These are phyloP conservation scores for Suillus brevipes DNA, from an alignment of 768 basidiomycete genomes.

Conservation along the genomic window DNA sequence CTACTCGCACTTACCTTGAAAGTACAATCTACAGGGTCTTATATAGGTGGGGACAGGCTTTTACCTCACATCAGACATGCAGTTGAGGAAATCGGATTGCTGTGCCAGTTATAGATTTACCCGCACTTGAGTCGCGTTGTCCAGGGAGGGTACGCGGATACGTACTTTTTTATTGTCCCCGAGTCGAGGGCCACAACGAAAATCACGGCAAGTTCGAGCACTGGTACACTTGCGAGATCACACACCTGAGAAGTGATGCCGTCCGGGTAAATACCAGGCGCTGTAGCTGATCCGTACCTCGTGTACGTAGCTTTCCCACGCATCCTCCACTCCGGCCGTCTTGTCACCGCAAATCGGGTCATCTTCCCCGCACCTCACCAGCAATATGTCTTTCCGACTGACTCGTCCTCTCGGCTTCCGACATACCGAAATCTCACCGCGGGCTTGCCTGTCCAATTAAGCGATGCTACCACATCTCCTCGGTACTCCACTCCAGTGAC, in stretches of 20 bases:
- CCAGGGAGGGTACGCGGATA: conserved; percentile 16
- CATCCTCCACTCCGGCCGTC: not conserved
- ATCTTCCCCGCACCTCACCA: conserved; percentile 6
- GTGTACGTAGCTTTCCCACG: not conserved
- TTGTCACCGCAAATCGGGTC: not conserved
- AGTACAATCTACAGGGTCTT: conserved; percentile 16
- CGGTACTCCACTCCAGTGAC: not conserved
- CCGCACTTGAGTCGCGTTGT: conserved; percentile 31
- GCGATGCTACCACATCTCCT: not conserved
- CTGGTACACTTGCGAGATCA: conserved; percentile 15
- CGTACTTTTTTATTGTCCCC: conserved; percentile 22
- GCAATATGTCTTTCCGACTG: not conserved
- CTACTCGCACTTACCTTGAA: not conserved
- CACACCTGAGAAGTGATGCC: conserved; percentile 4
- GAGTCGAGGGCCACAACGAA: conserved; percentile 17
- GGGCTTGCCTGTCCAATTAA: not conserved
- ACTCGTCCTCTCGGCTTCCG: not conserved
- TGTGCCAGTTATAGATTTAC: conserved; percentile 22
- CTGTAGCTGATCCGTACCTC: not conserved
- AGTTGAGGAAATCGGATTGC: conserved; percentile 23
- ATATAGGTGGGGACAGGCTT: conserved; percentile 24
- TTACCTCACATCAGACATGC: conserved; percentile 31
- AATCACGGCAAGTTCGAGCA: conserved; percentile 12
- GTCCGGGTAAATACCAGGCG: not conserved
- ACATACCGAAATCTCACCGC: not conserved